A percentile compares a stretch with the other conserved stretches of the same genome.
phyloP scores from a whole-genome alignment of 2,329 filamentous ascomycete species.

The Exophiala viscosa region DNA sequence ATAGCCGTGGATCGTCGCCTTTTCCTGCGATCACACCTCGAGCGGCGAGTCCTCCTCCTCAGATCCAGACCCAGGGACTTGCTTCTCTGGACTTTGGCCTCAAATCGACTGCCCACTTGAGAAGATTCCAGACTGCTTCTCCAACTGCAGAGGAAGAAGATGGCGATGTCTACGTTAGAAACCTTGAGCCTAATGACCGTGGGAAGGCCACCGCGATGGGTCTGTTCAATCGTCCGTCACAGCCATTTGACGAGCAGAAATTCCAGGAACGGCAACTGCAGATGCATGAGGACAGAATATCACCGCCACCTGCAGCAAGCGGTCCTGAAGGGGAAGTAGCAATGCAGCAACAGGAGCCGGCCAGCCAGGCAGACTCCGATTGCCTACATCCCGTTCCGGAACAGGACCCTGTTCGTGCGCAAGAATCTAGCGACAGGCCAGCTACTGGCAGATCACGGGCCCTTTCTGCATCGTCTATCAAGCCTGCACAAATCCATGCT shows the following conservation, averaged over 20 bases:
- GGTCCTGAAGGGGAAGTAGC: slow-evolving; percentile 19
- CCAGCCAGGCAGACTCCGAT: not conserved
- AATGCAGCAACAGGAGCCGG: slow-evolving; percentile 23
- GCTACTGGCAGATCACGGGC: slow-evolving; percentile 10
- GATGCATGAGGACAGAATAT: slow-evolving; percentile 70
- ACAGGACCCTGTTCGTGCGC: slow-evolving; percentile 3
- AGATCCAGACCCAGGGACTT: slow-evolving; percentile 32
- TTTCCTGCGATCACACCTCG: slow-evolving; percentile 31
- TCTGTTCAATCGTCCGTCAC: slow-evolving; percentile 67
- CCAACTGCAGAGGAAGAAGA: slow-evolving; percentile 54
- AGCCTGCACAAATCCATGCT: slow-evolving; percentile 21
- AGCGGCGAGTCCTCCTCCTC: slow-evolving; percentile 43
- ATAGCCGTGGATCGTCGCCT: slow-evolving; percentile 35
- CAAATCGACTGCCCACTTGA: slow-evolving; percentile 9
- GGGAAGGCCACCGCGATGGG: slow-evolving; percentile 77
- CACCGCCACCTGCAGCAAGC: slow-evolving; percentile 40
- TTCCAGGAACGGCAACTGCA: slow-evolving; percentile 79
- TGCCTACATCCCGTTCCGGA: slow-evolving; percentile 9
- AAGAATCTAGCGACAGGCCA: slow-evolving; percentile 3
- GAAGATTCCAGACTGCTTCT: slow-evolving; percentile 25
- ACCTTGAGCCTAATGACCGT: slow-evolving; percentile 69
- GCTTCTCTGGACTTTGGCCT: slow-evolving; percentile 26
- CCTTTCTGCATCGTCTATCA: slow-evolving; percentile 19
- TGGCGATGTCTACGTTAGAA: slow-evolving; percentile 54
- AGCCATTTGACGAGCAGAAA: slow-evolving; percentile 78